These are phyloP conservation scores for Penicillium sclerotiorum DNA, from an alignment of 2,329 filamentous ascomycete genomes.

Conservation along the genomic window DNA sequence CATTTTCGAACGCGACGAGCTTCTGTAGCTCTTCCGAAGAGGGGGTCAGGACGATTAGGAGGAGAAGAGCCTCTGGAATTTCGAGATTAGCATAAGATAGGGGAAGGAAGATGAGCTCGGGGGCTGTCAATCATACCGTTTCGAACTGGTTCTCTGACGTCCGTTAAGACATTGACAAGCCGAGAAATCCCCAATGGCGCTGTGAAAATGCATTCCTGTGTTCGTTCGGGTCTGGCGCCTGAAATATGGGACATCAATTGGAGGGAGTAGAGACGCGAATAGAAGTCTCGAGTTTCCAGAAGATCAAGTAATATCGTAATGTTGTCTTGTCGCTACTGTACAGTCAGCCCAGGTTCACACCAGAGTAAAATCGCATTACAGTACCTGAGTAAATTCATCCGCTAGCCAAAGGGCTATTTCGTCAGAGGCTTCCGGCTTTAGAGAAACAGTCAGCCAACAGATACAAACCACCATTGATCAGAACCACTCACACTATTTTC, in stretches of 20 bases:
- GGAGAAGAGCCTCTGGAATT: conserved; percentile 69
- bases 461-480: background rate
- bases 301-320: conserved; percentile 88
- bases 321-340: conserved; percentile 80
- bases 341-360: conserved; percentile 49
- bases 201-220: conserved; percentile 90
- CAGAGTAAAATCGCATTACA: conserved; percentile 21
- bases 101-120: no score
- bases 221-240: conserved; percentile 81
- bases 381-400: conserved; percentile 92
- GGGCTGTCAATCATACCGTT: no score
- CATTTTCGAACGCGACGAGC: conserved; percentile 91
- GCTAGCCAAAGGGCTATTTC: conserved; percentile 95
- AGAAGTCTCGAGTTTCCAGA: conserved; percentile 84
- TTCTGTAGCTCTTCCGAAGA: conserved; percentile 89
- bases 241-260: conserved; percentile 87
- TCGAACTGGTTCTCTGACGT: conserved; percentile 80
- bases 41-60: conserved; percentile 86
- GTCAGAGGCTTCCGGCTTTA: conserved; percentile 90
- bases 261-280: conserved; percentile 85
- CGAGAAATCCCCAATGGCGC: conserved; percentile 86
- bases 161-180: conserved; percentile 80
- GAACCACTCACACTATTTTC: conserved; percentile 56
- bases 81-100: no score
- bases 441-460: conserved; percentile 24